Base-by-base conservation (phyloP, 257 asterid species). In the Ballota nigra region DNA sequence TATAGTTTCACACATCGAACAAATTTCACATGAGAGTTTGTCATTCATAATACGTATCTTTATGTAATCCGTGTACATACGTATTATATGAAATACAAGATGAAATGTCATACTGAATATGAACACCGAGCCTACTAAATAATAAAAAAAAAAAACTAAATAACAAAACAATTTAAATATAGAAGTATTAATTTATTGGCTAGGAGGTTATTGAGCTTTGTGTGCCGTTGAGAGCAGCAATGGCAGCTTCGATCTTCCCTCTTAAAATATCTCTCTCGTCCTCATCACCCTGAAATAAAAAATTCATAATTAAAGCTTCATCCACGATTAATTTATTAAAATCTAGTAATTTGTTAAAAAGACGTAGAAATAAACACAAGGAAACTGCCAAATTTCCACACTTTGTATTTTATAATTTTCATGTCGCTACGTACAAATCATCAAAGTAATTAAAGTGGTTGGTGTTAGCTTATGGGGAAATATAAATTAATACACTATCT, bases 211-310 rank as follows among this genome's bases (percentile, higher is more conserved):
- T 67, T 36, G 73, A 67, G 16, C 49, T 57, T 28, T 31, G 16
- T 15, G 76, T 68, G 40, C 67, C 8, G 28, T 70, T 74, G 13
- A 61, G 49, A 67, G 75, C 77, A 31, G 79, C 83, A 10, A 82
- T 82, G 72, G 86, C 86, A 10, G 66, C 75, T 66, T 82, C 83
- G 23, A 82, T 82, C 72, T 76, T 78, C 41, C 18, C 56, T 73
- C 79, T 82, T 52, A 82, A 40, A 16, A 28, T 69, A 28, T 75
- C 79, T 22, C 51, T 72, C 41, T 78, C 86, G 20, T 75, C 75
- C 7, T 75, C 83, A 0, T 74, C 75, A 6, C 72, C 81, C 81
- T 78, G 81, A 13, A 68, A 57, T 19, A 13, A 2, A 24, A 1
- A 18, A 65, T 28, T n/a, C 38, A 15, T 13, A 38, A 34, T 66